A percentile compares a stretch with the other conserved stretches of the same genome.
phyloP scores from a whole-genome alignment of 192 early-diverging fungal species.

The Backusella mclennaniae region DNA sequence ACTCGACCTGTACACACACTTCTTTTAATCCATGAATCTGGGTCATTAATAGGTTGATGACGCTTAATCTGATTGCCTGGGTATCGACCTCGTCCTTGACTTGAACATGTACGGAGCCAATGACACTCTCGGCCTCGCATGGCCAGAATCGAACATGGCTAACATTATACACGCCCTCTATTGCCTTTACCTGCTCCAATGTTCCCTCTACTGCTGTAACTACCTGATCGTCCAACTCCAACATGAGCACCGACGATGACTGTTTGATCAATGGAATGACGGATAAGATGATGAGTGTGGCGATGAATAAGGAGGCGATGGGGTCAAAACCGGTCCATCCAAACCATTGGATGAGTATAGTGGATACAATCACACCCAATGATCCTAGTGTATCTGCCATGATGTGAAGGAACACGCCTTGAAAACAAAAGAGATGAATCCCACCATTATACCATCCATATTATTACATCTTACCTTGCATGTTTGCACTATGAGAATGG shows the following conservation, averaged over 20 bases:
- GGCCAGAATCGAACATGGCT: constrained; percentile 55
- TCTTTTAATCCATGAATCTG: constrained; percentile 49
- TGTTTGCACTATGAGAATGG: constrained; percentile 76
- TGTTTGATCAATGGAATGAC: constrained; percentile 84
- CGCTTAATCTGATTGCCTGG: constrained; percentile 37
- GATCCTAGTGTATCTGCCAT: constrained; percentile 94
- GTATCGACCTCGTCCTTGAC: constrained; percentile 26
- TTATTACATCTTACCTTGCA: constrained; percentile 61
- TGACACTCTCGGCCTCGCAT: constrained; percentile 47
- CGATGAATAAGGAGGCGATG: constrained; percentile 91
- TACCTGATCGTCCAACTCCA: constrained; percentile 40
- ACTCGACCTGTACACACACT: constrained; percentile 51
- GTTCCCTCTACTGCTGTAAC: constrained; percentile 43
- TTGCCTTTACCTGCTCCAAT: constrained; percentile 42
- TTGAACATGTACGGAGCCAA: constrained; percentile 55
- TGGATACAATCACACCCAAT: constrained; percentile 93
- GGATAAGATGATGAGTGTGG: constrained; percentile 78
- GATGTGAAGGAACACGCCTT: constrained; percentile 89
- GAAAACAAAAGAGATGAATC: background rate
- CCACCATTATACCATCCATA: background rate
- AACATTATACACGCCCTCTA: constrained; percentile 42
- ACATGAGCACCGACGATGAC: constrained; percentile 58
- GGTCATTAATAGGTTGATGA: constrained; percentile 40
- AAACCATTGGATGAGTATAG: constrained; percentile 84
- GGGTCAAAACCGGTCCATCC: constrained; percentile 97